Evolutionary conservation across 306 rosid genomes (phyloP).

Genomic region (Quercus mongolica): DNA sequence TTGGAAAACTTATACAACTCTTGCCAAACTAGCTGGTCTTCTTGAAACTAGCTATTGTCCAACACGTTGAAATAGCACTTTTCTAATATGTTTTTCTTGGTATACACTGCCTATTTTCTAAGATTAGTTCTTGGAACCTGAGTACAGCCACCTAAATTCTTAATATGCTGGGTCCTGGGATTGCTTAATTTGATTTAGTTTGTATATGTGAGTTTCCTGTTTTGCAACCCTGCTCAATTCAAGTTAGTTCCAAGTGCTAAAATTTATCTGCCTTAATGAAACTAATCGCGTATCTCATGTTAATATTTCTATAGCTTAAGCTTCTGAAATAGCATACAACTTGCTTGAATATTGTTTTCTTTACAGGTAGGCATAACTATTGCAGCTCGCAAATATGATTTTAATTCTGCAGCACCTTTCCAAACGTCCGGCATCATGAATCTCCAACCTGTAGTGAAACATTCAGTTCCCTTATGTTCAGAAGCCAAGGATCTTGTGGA

Average conservation of each 20-base stretch:
- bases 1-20: neutral
- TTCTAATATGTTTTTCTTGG: neutral
- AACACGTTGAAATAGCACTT: neutral
- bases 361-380: constrained; percentile 73
- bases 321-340: constrained; percentile 1
- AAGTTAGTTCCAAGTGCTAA: neutral
- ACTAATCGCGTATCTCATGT: neutral
- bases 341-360: constrained; percentile 13
- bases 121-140: neutral
- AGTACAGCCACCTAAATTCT: neutral
- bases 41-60: neutral
- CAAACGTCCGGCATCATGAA: constrained; percentile 76
- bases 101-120: neutral
- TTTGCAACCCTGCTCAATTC: neutral
- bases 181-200: neutral
- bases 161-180: neutral
- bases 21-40: neutral
- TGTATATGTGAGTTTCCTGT: neutral
- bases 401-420: constrained; percentile 68
- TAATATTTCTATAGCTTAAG: neutral
- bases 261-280: neutral
- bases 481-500: constrained; percentile 99
- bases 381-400: constrained; percentile 88
- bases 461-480: constrained; percentile 86
- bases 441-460: constrained; percentile 90